Conservation (phyloP, 805 yeast species). For the Nakazawaea siamensis region DNA sequence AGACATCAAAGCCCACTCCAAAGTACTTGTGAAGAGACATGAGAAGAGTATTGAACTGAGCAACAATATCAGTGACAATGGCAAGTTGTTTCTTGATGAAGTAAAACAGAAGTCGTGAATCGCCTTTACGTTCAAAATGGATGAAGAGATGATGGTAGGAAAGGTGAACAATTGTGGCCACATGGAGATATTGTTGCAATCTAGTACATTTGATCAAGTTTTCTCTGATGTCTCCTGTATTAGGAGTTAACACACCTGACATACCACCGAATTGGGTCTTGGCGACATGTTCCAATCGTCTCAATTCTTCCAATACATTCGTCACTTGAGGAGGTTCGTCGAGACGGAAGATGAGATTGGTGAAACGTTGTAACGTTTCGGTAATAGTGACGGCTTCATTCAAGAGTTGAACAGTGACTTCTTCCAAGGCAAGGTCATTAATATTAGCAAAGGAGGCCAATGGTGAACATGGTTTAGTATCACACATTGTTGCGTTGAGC, state of each 20-base stretch:
- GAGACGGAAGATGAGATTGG: too few relatives aligned
- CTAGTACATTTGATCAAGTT: slow-evolving; percentile 17
- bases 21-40: slow-evolving; percentile 19
- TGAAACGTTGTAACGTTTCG: too few relatives aligned
- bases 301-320: slow-evolving; percentile 26
- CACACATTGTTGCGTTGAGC: slow-evolving; percentile 22
- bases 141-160: slow-evolving; percentile 34
- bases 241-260: slow-evolving; percentile 18
- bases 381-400: slow-evolving; percentile 20
- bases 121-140: slow-evolving; percentile 26
- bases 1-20: slow-evolving; percentile 29
- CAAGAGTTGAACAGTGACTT: slow-evolving; percentile 26
- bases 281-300: slow-evolving; percentile 28
- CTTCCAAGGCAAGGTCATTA: slow-evolving; percentile 32
- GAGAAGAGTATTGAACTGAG: slow-evolving; percentile 27
- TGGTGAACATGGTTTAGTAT: slow-evolving; percentile 10
- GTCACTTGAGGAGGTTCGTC: slow-evolving; percentile 27
- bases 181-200: slow-evolving; percentile 16
- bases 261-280: slow-evolving; percentile 23
- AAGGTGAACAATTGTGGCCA: slow-evolving; percentile 27
- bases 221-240: slow-evolving; percentile 13
- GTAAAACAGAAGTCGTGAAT: slow-evolving; percentile 26
- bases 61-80: slow-evolving; percentile 23
- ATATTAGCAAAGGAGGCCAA: slow-evolving; percentile 26
- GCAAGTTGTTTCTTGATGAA: slow-evolving; percentile 27